Evolutionary conservation across 148 eudicot species (phyloP).

Genomic region (Selenicereus undatus): DNA sequence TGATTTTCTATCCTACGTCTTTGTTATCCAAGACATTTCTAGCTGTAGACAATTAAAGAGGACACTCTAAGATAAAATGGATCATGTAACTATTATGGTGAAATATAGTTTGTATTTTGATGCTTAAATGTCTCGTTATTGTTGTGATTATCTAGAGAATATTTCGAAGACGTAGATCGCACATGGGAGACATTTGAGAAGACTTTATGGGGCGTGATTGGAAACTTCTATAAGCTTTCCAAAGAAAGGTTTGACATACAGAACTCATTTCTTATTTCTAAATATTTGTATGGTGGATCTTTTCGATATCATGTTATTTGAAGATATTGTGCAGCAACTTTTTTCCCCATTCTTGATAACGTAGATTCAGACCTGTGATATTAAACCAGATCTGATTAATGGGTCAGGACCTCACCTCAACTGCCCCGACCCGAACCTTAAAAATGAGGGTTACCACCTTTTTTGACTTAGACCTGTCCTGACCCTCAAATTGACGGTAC

Average conservation of each 20-base stretch:
- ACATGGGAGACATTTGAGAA: slow-evolving; percentile 98
- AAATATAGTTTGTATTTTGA: not conserved
- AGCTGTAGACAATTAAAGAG: too few species aligned
- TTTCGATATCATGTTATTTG: too few species aligned
- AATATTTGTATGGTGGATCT: not conserved
- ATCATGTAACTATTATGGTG: not conserved
- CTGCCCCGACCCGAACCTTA: too few species aligned
- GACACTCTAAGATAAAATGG: too few species aligned
- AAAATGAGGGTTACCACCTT: too few species aligned
- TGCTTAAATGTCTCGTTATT: not conserved
- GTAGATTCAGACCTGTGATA: too few species aligned
- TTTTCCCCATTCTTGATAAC: not conserved
- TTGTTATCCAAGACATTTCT: too few species aligned
- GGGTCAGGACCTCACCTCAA: too few species aligned
- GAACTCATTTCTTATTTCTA: not conserved
- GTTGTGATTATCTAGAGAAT: slow-evolving; percentile 54
- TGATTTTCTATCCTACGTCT: too few species aligned
- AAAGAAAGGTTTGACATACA: slow-evolving; percentile 67
- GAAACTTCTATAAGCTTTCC: slow-evolving; percentile 74
- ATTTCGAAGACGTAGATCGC: slow-evolving; percentile 97
- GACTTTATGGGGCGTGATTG: slow-evolving; percentile 83
- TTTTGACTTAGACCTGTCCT: too few species aligned
- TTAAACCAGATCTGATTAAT: too few species aligned
- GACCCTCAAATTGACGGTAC: too few species aligned
- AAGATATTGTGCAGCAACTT: not conserved